Base-by-base conservation (phyloP, 2,329 filamentous ascomycete species). In the Colletotrichum tanaceti region DNA sequence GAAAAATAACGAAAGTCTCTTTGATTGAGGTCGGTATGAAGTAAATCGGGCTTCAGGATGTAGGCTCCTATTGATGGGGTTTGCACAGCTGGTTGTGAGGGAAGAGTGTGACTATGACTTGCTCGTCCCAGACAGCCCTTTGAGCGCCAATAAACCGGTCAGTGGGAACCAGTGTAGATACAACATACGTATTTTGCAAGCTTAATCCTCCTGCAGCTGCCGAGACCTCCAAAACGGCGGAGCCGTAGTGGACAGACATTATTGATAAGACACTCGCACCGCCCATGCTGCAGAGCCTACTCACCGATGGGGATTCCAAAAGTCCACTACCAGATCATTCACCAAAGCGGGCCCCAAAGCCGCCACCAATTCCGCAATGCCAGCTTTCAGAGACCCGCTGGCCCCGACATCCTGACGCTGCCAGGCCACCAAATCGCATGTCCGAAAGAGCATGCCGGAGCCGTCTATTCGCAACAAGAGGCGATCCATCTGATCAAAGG, bases 291-390 rank as follows among this genome's bases (percentile, higher is more conserved):
- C 16, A 4, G 3, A 10, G 6, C 32, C 5, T 16, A 2, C 22
- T 60, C 32, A 60, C 22, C 52, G 9, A 18, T 11, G 35, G 20
- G 62, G 66, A n/a, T 69, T 69, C 62, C 62, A 69, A 44, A 91
- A 85, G 73, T 91, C 86, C 16, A 93, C 77, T 49, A 89, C 86
- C 20, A 92, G 80, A 59, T 84, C 80, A 22, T 78, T 79, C 52
- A 88, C 82, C 57, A 90, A 75, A 50, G 90, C 87, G 1, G 85
- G 81, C 0, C 92, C 92, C 52, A 93, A 77, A 13, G 87, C 86
- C 4, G 91, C 90, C 4, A 89, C 86, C 58, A 93, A 75, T 73
- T 93, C 90, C 1, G 88, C 90, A 66, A 94, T 84, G 43, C 85
- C 82, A 0, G 87, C 85, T 74, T 90, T 92, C 41, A 92, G 77